These are phyloP conservation scores for Hortiboletus campestris DNA, from an alignment of 768 basidiomycete genomes.

Conservation along the genomic window DNA sequence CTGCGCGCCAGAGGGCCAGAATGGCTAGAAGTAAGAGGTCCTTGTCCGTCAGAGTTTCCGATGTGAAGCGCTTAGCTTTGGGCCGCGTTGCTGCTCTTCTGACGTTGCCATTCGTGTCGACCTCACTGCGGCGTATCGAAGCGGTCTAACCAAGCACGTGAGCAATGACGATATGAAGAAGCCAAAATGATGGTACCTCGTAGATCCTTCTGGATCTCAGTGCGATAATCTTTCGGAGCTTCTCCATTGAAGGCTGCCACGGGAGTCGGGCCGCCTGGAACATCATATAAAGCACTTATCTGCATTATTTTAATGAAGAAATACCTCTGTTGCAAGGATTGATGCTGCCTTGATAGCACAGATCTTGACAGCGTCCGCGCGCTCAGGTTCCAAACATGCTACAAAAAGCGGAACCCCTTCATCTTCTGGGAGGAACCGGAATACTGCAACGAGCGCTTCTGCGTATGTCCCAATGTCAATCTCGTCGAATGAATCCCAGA, in stretches of 20 bases:
- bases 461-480: conserved; percentile 75
- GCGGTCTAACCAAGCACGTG: conserved; percentile 38
- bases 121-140: conserved; percentile 56
- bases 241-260: conserved; percentile 55
- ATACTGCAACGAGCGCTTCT: conserved; percentile 71
- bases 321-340: conserved; percentile 65
- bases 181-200: conserved; percentile 40
- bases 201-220: conserved; percentile 54
- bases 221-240: conserved; percentile 44
- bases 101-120: conserved; percentile 54
- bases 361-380: conserved; percentile 79
- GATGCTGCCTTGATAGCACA: conserved; percentile 72
- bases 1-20: conserved; percentile 65
- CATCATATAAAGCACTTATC: conserved; percentile 8
- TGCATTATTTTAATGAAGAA: conserved; percentile 7
- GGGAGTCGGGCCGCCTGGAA: conserved; percentile 49
- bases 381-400: conserved; percentile 69
- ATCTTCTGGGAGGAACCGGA: conserved; percentile 63
- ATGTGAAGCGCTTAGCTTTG: conserved; percentile 54
- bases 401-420: conserved; percentile 61
- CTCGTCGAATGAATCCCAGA: conserved; percentile 70
- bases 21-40: conserved; percentile 70
- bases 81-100: conserved; percentile 57
- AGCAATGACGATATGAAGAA: conserved; percentile 5
- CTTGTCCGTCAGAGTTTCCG: conserved; percentile 61